phyloP scores from a whole-genome alignment of 129 eudicot genomes.

The Centrapalus pauciflorus region DNA sequence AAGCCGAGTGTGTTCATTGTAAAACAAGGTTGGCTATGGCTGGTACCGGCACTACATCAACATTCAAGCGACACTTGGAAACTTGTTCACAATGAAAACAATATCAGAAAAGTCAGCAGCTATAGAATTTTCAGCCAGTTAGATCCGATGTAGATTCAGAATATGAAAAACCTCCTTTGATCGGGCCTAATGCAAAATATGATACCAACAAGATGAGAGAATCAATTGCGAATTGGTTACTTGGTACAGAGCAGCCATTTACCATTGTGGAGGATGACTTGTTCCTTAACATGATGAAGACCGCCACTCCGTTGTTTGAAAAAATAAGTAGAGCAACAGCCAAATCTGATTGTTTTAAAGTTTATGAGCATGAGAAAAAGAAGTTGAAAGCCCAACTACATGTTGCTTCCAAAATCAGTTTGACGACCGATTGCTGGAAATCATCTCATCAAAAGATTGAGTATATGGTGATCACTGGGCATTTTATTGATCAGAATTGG shows the following conservation, averaged over 20 bases:
- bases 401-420: background rate
- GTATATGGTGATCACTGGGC: conserved; percentile 3
- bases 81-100: no score
- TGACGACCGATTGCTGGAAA: conserved; percentile 18
- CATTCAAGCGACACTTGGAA: no score
- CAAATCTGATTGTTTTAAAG: conserved; percentile 10
- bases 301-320: background rate
- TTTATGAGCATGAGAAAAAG: conserved; percentile 19
- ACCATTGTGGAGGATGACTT: background rate
- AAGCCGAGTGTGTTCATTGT: no score
- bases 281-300: conserved; percentile 6
- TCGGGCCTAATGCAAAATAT: background rate
- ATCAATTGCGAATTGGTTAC: background rate
- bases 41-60: no score
- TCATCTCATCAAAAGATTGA: conserved; percentile 15
- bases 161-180: background rate
- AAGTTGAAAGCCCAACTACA: background rate
- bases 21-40: no score
- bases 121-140: background rate
- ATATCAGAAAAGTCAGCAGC: background rate
- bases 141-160: background rate
- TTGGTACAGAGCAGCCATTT: conserved; percentile 16
- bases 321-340: background rate
- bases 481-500: background rate
- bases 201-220: conserved; percentile 20